These are phyloP conservation scores for Saturnispora gosingensis DNA, from an alignment of 805 yeast species.

Conservation along the genomic window DNA sequence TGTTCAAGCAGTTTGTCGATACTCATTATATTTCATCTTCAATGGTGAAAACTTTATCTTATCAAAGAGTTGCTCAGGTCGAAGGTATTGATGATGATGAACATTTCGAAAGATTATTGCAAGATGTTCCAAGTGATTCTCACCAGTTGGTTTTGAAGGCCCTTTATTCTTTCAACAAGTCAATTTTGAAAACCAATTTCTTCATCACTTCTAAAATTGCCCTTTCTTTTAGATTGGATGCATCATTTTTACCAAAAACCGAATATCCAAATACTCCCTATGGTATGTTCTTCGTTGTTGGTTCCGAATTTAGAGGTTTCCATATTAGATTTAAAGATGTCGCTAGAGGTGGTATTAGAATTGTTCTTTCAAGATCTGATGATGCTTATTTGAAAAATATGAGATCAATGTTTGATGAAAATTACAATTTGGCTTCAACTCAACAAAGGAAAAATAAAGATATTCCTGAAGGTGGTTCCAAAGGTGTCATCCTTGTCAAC, in stretches of 20 bases:
- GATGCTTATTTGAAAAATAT: conserved; percentile 83
- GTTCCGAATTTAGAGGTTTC: conserved; percentile 95
- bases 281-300: conserved; percentile 93
- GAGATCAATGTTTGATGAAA: conserved; percentile 88
- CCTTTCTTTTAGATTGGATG: conserved; percentile 81
- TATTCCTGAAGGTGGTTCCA: conserved; percentile 98
- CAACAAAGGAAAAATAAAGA: conserved; percentile 97
- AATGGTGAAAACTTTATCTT: conserved; percentile 71
- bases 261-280: conserved; percentile 92
- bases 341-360: conserved; percentile 97
- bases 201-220: conserved; percentile 93
- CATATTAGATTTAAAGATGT: conserved; percentile 95
- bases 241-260: conserved; percentile 68
- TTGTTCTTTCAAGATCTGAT: conserved; percentile 75
- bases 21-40: conserved; percentile 70
- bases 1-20: conserved; percentile 88
- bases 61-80: conserved; percentile 74
- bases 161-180: conserved; percentile 65
- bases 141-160: conserved; percentile 75
- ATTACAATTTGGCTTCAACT: conserved; percentile 89
- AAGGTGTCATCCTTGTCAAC: conserved; percentile 82
- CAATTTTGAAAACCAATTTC: conserved; percentile 87
- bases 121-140: conserved; percentile 70
- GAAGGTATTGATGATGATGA: conserved; percentile 64
- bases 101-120: conserved; percentile 63